These are phyloP conservation scores for Spongospora subterranea DNA, from an alignment of 208 protist species.

Conservation along the genomic window DNA sequence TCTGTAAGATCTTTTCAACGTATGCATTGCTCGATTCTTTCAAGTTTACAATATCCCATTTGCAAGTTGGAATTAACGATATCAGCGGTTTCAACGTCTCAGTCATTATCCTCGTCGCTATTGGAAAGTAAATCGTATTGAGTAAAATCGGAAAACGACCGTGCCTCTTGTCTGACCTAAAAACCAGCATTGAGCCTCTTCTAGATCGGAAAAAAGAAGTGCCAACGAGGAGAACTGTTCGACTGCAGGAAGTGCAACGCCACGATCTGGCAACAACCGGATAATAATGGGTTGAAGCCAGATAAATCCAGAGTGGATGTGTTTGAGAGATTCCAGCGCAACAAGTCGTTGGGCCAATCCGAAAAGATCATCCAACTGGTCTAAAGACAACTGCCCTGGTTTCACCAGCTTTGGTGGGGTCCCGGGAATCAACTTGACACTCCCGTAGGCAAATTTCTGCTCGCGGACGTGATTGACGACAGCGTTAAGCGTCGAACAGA, in stretches of 20 bases:
- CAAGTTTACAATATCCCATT: conserved; percentile 40
- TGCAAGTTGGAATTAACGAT: neutral
- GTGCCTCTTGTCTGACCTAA: too few relatives aligned
- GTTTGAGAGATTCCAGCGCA: conserved; percentile 17
- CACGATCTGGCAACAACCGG: neutral
- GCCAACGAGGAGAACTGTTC: neutral
- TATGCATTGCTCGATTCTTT: conserved; percentile 1
- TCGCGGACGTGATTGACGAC: neutral
- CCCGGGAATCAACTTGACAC: neutral
- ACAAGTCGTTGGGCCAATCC: neutral
- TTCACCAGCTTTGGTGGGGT: neutral
- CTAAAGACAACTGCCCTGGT: neutral
- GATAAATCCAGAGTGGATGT: neutral
- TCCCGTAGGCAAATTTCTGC: neutral
- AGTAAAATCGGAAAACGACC: neutral
- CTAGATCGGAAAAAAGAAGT: neutral
- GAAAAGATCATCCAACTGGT: neutral
- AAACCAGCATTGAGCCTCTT: conserved; percentile 22
- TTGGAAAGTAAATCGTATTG: neutral
- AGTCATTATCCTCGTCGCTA: neutral
- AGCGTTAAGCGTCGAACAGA: neutral
- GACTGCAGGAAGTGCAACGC: neutral
- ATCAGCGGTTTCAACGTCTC: neutral
- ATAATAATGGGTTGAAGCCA: neutral
- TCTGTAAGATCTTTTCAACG: neutral